phyloP scores from a whole-genome alignment of 805 yeast species.

The Kodamaea leandrae region DNA sequence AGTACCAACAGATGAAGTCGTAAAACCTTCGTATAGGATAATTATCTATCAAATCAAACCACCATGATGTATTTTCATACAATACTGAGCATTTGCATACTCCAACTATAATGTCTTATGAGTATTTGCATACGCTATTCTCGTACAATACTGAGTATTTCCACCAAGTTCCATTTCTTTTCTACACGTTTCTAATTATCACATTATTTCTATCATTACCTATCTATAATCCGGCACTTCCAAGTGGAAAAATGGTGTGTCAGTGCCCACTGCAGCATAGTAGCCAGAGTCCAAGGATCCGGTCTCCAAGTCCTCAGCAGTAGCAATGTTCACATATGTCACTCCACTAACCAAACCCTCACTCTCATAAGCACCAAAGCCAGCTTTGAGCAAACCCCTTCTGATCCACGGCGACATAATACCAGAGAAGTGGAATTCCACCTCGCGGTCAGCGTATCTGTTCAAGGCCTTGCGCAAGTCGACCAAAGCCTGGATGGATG shows the following conservation, averaged over 20 bases:
- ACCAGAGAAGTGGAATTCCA: constrained; percentile 88
- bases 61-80: too few species aligned
- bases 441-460: constrained; percentile 74
- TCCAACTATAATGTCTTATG: too few species aligned
- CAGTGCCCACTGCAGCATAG: constrained; percentile 58
- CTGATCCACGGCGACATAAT: constrained; percentile 84
- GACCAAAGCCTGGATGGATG: constrained; percentile 73
- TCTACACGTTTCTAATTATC: not conserved
- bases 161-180: not conserved
- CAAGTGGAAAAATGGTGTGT: constrained; percentile 74
- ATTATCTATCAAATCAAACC: too few species aligned
- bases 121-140: too few species aligned
- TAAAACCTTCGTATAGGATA: too few species aligned
- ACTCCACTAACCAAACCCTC: constrained; percentile 37
- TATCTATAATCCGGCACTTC: constrained; percentile 60
- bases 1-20: too few species aligned
- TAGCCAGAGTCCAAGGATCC: constrained; percentile 29
- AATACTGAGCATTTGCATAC: too few species aligned
- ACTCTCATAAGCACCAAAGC: constrained; percentile 64
- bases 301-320: constrained; percentile 31
- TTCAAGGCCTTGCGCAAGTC: constrained; percentile 73
- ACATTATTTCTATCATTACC: not conserved
- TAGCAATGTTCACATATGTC: constrained; percentile 41
- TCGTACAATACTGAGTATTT: too few species aligned
- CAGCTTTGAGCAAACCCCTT: constrained; percentile 68